phyloP scores from a whole-genome alignment of 768 basidiomycete species.

The Trametopsis cervina region DNA sequence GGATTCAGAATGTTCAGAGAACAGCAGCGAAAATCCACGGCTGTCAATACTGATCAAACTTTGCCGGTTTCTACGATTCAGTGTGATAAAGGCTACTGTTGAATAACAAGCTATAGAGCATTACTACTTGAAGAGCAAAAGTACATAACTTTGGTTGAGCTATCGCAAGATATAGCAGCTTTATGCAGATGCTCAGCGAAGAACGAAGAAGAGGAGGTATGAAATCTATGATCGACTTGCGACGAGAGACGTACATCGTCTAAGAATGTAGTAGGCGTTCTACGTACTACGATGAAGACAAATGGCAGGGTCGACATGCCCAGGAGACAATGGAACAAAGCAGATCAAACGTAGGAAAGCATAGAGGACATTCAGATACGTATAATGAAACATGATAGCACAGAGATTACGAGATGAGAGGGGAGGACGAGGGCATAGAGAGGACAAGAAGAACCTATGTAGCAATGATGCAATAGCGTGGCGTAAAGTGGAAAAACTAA shows the following conservation, averaged over 20 bases:
- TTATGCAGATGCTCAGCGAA: too few relatives aligned
- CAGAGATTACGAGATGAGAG: background rate
- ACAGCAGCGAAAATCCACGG: too few relatives aligned
- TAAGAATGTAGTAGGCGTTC: background rate
- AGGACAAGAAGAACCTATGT: background rate
- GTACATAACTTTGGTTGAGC: too few relatives aligned
- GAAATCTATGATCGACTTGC: background rate
- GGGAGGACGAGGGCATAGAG: background rate
- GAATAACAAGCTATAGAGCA: too few relatives aligned
- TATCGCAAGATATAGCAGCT: too few relatives aligned
- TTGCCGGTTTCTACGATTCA: too few relatives aligned
- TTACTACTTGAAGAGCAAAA: too few relatives aligned
- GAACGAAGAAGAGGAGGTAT: background rate
- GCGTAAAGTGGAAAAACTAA: background rate
- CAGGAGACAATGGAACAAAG: background rate
- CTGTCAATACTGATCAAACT: too few relatives aligned
- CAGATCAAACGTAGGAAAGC: background rate
- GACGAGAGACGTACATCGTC: background rate
- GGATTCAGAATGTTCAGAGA: too few relatives aligned
- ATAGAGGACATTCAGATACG: background rate
- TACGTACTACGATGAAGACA: background rate
- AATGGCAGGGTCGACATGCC: background rate
- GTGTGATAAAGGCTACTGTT: too few relatives aligned
- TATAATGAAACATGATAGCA: slow-evolving; percentile 3
- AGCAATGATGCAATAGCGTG: background rate